A percentile compares a stretch with the other conserved stretches of the same genome.
These are phyloP conservation scores for Populus tomentosa DNA, from an alignment of 441 rosid species.

Conservation along the genomic window DNA sequence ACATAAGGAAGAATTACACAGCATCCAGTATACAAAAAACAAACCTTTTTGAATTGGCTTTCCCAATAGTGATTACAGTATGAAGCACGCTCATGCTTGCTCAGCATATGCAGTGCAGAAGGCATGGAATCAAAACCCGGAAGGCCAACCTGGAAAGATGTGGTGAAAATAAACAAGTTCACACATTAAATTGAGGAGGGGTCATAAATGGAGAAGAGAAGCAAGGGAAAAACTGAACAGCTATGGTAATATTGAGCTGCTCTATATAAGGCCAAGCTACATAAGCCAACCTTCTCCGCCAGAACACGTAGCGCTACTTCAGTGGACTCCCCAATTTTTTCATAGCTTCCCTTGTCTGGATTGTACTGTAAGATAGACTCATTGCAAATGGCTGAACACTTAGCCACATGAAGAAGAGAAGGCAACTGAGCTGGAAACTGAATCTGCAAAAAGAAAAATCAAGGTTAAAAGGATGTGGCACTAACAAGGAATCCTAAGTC, in stretches of 20 bases:
- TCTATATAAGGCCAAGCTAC: conserved; percentile 9
- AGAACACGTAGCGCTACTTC: conserved; percentile 98
- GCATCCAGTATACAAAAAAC: conserved; percentile 13
- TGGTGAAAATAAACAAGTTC: neutral
- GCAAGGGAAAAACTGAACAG: neutral
- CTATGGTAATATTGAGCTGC: neutral
- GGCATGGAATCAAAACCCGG: conserved; percentile 99
- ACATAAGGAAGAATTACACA: neutral
- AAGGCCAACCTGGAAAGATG: conserved; percentile 84
- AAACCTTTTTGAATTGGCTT: conserved; percentile 87
- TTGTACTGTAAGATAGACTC: conserved; percentile 94
- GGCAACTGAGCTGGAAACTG: conserved; percentile 92
- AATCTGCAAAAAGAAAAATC: conserved; percentile 52
- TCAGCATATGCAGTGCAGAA: conserved; percentile 80
- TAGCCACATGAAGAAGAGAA: conserved; percentile 90
- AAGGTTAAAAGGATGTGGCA: conserved; percentile 18
- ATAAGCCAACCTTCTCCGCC: conserved; percentile 78
- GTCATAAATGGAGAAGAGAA: neutral
- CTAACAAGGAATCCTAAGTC: neutral
- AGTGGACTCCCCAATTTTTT: conserved; percentile 98
- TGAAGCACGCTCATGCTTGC: conserved; percentile 97
- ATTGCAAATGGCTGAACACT: conserved; percentile 97
- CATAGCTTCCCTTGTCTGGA: conserved; percentile 87
- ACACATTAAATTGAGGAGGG: neutral
- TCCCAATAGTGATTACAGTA: conserved; percentile 99